phyloP scores from a whole-genome alignment of 1,139 yeast genomes.

The Taphrina confusa region DNA sequence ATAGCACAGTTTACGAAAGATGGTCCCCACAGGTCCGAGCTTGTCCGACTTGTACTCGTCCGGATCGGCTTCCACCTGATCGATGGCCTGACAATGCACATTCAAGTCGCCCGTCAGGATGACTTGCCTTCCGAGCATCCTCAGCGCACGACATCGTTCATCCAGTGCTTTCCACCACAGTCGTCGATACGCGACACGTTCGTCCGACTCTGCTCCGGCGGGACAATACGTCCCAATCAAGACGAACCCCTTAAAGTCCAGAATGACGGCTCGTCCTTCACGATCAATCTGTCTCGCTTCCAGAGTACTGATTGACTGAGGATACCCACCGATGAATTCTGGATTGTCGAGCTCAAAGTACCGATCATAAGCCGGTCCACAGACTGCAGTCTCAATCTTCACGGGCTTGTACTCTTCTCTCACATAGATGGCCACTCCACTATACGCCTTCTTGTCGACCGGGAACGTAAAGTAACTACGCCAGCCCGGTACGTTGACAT shows the following conservation, averaged over 20 bases:
- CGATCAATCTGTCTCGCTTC: slow-evolving; percentile 59
- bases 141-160: slow-evolving; percentile 59
- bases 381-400: slow-evolving; percentile 87
- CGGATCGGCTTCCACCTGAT: slow-evolving; percentile 62
- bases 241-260: slow-evolving; percentile 66
- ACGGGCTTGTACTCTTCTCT: slow-evolving; percentile 52
- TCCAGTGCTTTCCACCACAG: slow-evolving; percentile 62
- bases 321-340: slow-evolving; percentile 71
- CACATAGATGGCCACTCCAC: slow-evolving; percentile 88
- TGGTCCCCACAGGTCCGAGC: slow-evolving; percentile 28
- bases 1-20: not conserved
- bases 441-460: slow-evolving; percentile 64
- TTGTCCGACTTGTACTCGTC: slow-evolving; percentile 25
- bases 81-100: slow-evolving; percentile 74
- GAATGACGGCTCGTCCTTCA: slow-evolving; percentile 79
- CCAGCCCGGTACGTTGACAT: slow-evolving; percentile 63
- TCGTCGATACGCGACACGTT: slow-evolving; percentile 64
- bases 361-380: slow-evolving; percentile 58
- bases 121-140: slow-evolving; percentile 57
- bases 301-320: slow-evolving; percentile 44
- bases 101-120: slow-evolving; percentile 86
- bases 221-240: slow-evolving; percentile 86
- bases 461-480: slow-evolving; percentile 73
- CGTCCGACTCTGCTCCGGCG: slow-evolving; percentile 60
- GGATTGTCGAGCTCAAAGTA: slow-evolving; percentile 41